These are phyloP conservation scores for Kwoniella sp. DNA, from an alignment of 768 basidiomycete genomes.

Conservation along the genomic window DNA sequence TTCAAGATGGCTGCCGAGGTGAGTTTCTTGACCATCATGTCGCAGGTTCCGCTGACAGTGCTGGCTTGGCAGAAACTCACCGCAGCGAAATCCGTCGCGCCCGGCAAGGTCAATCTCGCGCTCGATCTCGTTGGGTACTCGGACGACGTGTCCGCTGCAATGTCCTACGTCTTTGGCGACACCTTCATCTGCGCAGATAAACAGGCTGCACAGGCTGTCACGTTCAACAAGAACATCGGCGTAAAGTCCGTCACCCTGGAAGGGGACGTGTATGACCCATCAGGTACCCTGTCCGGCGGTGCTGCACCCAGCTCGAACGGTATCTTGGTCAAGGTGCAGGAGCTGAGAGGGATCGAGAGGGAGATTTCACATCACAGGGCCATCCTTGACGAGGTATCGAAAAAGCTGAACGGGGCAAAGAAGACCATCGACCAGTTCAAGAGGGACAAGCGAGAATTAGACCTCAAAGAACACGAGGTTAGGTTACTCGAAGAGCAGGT, in stretches of 20 bases:
- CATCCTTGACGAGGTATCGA: conserved; percentile 57
- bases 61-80: conserved; percentile 64
- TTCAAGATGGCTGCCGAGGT: conserved; percentile 58
- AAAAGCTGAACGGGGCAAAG: conserved; percentile 56
- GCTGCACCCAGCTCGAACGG: conserved; percentile 69
- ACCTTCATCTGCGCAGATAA: conserved; percentile 87
- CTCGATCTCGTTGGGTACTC: conserved; percentile 82
- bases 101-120: conserved; percentile 76
- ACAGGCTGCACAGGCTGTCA: conserved; percentile 77
- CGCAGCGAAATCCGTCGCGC: conserved; percentile 66
- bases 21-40: conserved; percentile 21
- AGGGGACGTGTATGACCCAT: conserved; percentile 94
- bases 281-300: conserved; percentile 87
- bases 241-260: conserved; percentile 86
- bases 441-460: conserved; percentile 63
- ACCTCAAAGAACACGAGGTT: conserved; percentile 86
- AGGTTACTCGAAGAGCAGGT: conserved; percentile 76
- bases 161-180: conserved; percentile 89
- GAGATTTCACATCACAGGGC: conserved; percentile 57
- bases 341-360: conserved; percentile 66
- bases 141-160: conserved; percentile 75
- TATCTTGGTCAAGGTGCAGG: conserved; percentile 74
- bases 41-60: neutral
- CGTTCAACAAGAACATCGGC: conserved; percentile 67
- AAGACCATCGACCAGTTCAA: conserved; percentile 51